Base-by-base conservation (phyloP, 371 early-diverging fungal genomes). In the Rhizopus sp. region DNA sequence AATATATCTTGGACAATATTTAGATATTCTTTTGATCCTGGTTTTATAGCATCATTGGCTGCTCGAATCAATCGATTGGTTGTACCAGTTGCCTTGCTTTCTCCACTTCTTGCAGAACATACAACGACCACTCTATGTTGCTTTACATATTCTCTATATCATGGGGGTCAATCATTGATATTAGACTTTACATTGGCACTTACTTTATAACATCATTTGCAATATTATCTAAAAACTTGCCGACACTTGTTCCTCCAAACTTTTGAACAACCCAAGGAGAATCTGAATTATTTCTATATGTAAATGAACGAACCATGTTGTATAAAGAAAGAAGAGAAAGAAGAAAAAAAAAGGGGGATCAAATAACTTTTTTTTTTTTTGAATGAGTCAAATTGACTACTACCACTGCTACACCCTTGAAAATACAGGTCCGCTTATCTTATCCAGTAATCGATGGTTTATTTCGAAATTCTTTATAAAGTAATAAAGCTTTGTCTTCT, bases 201-300 rank as follows among this genome's bases (percentile, higher is more conserved):
- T 78, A 86, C 82, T 75, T 80, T 33, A 86, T 76, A 42, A 88
- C 83, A 57, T 72, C 70, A 33, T 72, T 74, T n/a, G 81, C 73
- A 59, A 88, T 86, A 47, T 70, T 75, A 15, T 81, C 78, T 44
- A 83, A 55, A 60, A 88, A 93, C 73, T 93, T 93, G 56, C 94
- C 92, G 38, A 93, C 82, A 64, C 91, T 90, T 39, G 94, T 93
- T 34, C 94, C 93, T 50, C 94, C 94, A 75, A 90, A 93, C 77
- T 93, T 93, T 67, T 90, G 88, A 32, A 92, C 91, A 33, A 88
- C 64, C 86, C 87, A 90, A 47, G 85, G 86, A 29, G 72, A 62
- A 8, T 62, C 60, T 23, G 77, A 59, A 0, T 50, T 53, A 30
- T 75, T 73, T 30, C 51, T 59, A 33, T 54, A 69, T 17, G 57